These are phyloP conservation scores for Cymbopogon citratus DNA, from an alignment of 176 grass and related monocot species.

Conservation along the genomic window DNA sequence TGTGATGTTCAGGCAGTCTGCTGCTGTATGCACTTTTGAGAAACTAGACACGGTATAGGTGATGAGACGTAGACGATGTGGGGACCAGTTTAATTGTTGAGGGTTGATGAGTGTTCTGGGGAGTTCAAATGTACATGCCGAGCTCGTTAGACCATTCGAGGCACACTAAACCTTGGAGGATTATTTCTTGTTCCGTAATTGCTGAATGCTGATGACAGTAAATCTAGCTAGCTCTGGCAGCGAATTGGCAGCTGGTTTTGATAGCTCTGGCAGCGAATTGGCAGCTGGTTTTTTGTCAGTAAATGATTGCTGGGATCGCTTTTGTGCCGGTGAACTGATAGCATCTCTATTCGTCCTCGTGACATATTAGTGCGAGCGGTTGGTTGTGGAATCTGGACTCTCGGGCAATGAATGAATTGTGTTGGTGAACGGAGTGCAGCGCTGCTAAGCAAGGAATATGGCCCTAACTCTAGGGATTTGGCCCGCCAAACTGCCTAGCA, in stretches of 20 bases:
- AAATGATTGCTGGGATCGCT: neutral
- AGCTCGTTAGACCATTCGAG: neutral
- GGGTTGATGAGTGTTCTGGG: neutral
- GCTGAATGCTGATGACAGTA: neutral
- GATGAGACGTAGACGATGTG: neutral
- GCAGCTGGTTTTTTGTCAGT: too few relatives aligned
- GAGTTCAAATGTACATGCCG: neutral
- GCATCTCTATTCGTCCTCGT: neutral
- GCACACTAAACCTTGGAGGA: neutral
- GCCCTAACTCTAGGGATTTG: constrained; percentile 25
- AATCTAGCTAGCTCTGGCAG: neutral
- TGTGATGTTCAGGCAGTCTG: neutral
- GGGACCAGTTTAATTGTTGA: neutral
- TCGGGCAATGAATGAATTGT: neutral
- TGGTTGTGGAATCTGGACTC: constrained; percentile 24
- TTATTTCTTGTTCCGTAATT: neutral
- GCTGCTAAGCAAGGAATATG: constrained; percentile 51
- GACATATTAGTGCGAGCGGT: neutral
- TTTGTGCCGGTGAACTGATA: neutral
- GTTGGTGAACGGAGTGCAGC: neutral
- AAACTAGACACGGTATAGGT: neutral
- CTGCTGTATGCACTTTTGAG: neutral
- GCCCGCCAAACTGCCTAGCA: constrained; percentile 20
- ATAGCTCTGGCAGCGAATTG: neutral
- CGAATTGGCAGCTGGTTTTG: neutral